Evolutionary conservation across 768 basidiomycete genomes (phyloP), one percentile per base, ranked within the genome.

Genomic region (Tricholoma sp.): DNA sequence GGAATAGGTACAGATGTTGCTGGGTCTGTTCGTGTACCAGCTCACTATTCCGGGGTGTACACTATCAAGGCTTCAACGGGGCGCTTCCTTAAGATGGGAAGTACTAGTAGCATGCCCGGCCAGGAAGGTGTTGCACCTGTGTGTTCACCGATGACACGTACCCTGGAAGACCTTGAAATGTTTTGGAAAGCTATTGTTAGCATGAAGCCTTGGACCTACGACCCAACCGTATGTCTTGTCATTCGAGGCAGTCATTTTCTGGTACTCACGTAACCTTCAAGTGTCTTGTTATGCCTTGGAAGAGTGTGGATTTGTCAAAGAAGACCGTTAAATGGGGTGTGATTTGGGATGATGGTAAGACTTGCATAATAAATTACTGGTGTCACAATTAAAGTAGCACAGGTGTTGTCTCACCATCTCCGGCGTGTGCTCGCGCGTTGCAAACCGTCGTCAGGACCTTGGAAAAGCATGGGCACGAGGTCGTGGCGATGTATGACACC

Each of bases 1-100:
- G 85, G 86, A 1, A 73, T 88, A 45, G 87, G 87, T 5, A 83
- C 85, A 5, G 86, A 88, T 57, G 83, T 88, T 19, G 86, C 82
- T 9, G 88, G 87, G 2, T 83, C 82, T 29, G 80, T 90, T 39
- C 79, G 87, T 18, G 78, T 79, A 7, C 88, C 88, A 2, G 79
- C 86, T 0, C 81, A 86, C 56, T 85, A 80, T 62, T 83, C 83
- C 45, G 88, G 86, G 0, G 69, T 84, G 1, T 87, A 84, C 67
- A 72, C 79, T 7, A 76, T 86, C 66, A 82, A 80, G 64, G 70
- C 79, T 0, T 81, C 80, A 16, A 69, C 72, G 54, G 72, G 78
- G 37, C 71, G 85, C 34, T 80, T 83, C 61, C 69, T 72, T 22
- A 80, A 69, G 64, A 74, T 67, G 11, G 83, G 82, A 10, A 77